phyloP scores from a whole-genome alignment of 192 early-diverging fungal genomes.

The Obelidium mucronatum region DNA sequence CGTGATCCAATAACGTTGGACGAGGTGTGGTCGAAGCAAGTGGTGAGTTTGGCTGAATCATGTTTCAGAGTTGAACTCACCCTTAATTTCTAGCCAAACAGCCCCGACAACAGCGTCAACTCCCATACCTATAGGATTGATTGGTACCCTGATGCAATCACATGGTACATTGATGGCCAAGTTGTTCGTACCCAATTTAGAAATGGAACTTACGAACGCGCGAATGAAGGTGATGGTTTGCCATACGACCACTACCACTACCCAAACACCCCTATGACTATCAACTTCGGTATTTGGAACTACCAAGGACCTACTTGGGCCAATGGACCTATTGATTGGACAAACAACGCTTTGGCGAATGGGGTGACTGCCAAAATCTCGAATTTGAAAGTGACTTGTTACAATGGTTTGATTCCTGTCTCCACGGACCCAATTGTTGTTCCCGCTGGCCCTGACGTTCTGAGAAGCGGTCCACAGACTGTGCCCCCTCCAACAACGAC shows the following conservation, averaged over 20 bases:
- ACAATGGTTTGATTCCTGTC: not conserved
- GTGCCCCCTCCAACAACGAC: no score
- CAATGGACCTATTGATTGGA: slow-evolving; percentile 8
- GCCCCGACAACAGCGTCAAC: not conserved
- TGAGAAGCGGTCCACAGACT: not conserved
- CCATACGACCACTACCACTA: slow-evolving; percentile 35
- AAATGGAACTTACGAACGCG: slow-evolving; percentile 20
- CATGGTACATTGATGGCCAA: slow-evolving; percentile 22
- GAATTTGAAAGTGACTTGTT: slow-evolving; percentile 16
- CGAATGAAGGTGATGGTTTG: not conserved
- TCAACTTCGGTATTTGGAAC: slow-evolving; percentile 36
- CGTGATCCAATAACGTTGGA: not conserved
- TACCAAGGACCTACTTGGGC: slow-evolving; percentile 9
- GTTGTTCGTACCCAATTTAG: slow-evolving; percentile 16
- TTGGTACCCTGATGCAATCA: slow-evolving; percentile 28
- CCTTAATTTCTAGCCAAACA: not conserved
- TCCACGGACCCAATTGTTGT: slow-evolving; percentile 8
- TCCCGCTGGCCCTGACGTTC: not conserved
- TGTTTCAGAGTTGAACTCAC: not conserved
- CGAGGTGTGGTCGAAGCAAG: slow-evolving; percentile 13
- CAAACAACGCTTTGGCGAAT: not conserved
- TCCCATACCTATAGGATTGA: slow-evolving; percentile 15
- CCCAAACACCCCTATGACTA: slow-evolving; percentile 29
- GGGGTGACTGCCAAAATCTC: not conserved
- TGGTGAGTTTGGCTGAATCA: not conserved